These are phyloP conservation scores for Arabidopsis thaliana DNA, from an alignment of 345 rosid species.

Conservation along the genomic window TAIR10.1 NC_003070.9:3700001-3700500, in stretches of 20 bases:
- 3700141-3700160: conserved; percentile 46
- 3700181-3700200: conserved; percentile 2
- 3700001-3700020: neutral
- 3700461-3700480: conserved; percentile 24
- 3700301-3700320: conserved; percentile 58
- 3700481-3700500: conserved; percentile 30
- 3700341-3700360: conserved; percentile 45
- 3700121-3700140: conserved; percentile 36
- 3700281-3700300: conserved; percentile 39
- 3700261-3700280: conserved; percentile 39
- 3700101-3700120: conserved; percentile 10
- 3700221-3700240: conserved; percentile 2
- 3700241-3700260: conserved; percentile 34
- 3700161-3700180: conserved; percentile 11
- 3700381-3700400: conserved; percentile 30
- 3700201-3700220: neutral
- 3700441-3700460: conserved; percentile 27
- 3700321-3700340: conserved; percentile 39
- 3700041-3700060: conserved; percentile 31
- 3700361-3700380: conserved; percentile 27
- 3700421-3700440: conserved; percentile 26
- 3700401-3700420: conserved; percentile 7
- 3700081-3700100: conserved; percentile 20
- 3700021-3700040: neutral
- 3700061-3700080: conserved; percentile 42